These are phyloP conservation scores for Saussurea involucrata DNA, from an alignment of 129 eudicot genomes.

Conservation along the genomic window DNA sequence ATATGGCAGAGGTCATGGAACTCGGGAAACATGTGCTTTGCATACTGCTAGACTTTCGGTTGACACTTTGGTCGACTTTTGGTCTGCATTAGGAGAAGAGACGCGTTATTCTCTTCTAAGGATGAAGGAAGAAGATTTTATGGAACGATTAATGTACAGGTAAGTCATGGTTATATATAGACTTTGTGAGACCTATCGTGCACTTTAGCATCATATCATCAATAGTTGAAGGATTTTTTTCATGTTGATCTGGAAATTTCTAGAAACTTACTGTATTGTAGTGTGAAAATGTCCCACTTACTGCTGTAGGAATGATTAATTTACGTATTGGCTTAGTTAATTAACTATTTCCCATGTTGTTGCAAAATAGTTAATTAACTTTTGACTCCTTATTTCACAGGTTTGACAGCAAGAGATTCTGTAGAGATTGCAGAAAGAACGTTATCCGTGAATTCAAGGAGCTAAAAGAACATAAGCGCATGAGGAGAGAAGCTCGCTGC, in stretches of 20 bases:
- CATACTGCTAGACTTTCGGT: conserved; percentile 96
- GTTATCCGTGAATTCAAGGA: conserved; percentile 98
- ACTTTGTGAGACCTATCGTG: conserved; percentile 3
- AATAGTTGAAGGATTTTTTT: background rate
- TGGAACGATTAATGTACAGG: conserved; percentile 93
- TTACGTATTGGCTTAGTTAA: conserved; percentile 5
- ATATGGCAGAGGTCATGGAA: conserved; percentile 93
- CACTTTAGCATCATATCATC: background rate
- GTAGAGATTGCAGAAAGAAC: conserved; percentile 95
- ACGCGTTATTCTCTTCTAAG: conserved; percentile 77
- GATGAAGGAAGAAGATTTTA: conserved; percentile 99
- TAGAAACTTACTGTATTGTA: background rate
- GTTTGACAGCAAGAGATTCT: conserved; percentile 95
- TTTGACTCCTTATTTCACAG: conserved; percentile 37
- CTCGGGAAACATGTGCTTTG: conserved; percentile 92
- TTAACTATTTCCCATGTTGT: background rate
- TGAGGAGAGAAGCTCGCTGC: conserved; percentile 73
- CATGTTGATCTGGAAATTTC: background rate
- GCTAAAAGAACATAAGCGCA: conserved; percentile 85
- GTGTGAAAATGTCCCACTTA: background rate
- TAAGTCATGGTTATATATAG: conserved; percentile 15
- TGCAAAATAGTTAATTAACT: conserved; percentile 1
- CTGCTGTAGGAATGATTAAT: background rate
- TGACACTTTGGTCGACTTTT: conserved; percentile 93
- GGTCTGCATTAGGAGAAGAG: conserved; percentile 98